These are phyloP conservation scores for Hebeloma cylindrosporum DNA, from an alignment of 768 basidiomycete genomes.

Conservation along the genomic window DNA sequence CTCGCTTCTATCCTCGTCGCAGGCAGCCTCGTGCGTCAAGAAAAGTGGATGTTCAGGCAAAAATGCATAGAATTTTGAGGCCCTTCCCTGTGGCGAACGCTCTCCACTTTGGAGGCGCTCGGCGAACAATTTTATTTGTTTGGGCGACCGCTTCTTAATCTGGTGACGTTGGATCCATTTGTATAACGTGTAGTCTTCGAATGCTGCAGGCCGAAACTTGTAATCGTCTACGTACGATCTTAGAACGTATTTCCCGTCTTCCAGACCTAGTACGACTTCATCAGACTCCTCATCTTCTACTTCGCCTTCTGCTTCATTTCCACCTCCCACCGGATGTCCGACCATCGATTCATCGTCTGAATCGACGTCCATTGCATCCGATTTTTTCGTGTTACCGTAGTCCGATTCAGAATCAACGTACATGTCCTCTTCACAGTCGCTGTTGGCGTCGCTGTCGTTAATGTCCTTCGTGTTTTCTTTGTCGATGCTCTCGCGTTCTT, in stretches of 20 bases:
- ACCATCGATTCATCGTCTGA: neutral
- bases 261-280: constrained; percentile 20
- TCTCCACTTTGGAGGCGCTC: neutral
- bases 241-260: constrained; percentile 17
- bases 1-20: neutral
- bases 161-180: constrained; percentile 25
- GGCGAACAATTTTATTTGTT: constrained; percentile 6
- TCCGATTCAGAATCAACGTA: no score
- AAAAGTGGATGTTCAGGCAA: constrained; percentile 22
- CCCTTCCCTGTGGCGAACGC: neutral
- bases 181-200: constrained; percentile 24
- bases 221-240: constrained; percentile 34
- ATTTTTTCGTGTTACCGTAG: no score
- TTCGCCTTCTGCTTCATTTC: neutral
- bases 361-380: no score
- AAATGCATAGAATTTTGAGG: constrained; percentile 12
- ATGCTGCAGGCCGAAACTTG: constrained; percentile 22
- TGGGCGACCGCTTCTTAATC: neutral
- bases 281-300: constrained; percentile 10
- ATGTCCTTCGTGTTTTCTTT: no score
- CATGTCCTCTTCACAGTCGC: no score
- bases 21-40: constrained; percentile 21
- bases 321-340: no score
- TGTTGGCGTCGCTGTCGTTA: no score
- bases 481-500: no score